These are phyloP conservation scores for Pelargonium citronellum DNA, from an alignment of 441 rosid species.

Conservation along the genomic window DNA sequence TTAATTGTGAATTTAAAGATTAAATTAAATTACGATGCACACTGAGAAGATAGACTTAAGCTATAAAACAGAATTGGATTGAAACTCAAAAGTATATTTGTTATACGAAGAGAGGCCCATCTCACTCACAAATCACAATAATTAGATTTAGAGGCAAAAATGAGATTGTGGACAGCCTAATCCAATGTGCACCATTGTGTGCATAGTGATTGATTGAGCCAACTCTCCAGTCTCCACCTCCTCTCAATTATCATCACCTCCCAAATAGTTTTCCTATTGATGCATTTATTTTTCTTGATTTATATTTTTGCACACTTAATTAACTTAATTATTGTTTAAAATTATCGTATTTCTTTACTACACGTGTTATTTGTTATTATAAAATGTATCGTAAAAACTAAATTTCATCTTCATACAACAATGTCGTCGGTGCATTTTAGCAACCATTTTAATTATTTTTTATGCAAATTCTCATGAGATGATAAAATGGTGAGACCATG, in stretches of 20 bases:
- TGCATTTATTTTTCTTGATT: neutral
- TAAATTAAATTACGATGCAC: no score
- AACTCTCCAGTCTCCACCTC: neutral
- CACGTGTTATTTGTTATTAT: no score
- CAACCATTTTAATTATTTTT: neutral
- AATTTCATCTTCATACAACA: no score
- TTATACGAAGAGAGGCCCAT: neutral
- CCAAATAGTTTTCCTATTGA: neutral
- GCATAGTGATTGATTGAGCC: neutral
- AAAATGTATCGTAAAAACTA: no score
- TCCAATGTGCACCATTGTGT: neutral
- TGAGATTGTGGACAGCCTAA: neutral
- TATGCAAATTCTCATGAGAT: neutral
- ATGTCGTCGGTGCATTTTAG: no score
- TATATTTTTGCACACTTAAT: no score
- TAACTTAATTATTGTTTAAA: no score
- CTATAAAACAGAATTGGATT: no score
- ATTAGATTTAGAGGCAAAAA: neutral
- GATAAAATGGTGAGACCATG: neutral
- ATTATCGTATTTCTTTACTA: no score
- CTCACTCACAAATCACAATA: neutral
- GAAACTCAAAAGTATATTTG: no score
- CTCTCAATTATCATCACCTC: neutral
- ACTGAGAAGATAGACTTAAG: no score
- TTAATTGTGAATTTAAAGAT: no score